A percentile compares a stretch with the other conserved stretches of the same genome.
phyloP scores from a whole-genome alignment of 2,329 filamentous ascomycete species.

The Fusarium poae region DNA sequence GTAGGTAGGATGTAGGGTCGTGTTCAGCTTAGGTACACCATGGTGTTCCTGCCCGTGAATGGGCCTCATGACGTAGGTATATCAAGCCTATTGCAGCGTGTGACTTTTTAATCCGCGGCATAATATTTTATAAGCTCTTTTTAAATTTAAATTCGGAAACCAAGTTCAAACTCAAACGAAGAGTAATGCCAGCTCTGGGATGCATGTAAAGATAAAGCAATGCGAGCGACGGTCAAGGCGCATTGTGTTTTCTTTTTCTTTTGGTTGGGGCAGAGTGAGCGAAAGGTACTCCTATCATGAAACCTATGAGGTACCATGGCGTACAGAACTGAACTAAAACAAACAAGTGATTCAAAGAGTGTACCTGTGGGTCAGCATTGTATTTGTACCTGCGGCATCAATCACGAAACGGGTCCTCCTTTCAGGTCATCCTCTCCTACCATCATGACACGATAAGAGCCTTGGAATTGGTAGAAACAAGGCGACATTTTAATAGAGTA shows the following conservation, averaged over 20 bases:
- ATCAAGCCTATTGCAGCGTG: constrained; percentile 14
- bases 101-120: neutral
- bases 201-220: neutral
- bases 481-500: neutral
- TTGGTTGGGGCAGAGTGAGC: constrained; percentile 8
- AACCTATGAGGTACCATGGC: constrained; percentile 12
- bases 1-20: constrained; percentile 34
- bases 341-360: neutral
- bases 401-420: constrained; percentile 26
- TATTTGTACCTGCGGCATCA: constrained; percentile 22
- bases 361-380: constrained; percentile 22
- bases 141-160: neutral
- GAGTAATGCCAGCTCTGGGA: neutral
- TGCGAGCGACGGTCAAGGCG: neutral
- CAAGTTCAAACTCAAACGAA: neutral
- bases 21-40: constrained; percentile 8
- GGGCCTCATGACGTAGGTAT: constrained; percentile 41
- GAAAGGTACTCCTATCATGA: constrained; percentile 19
- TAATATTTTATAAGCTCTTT: neutral
- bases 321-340: neutral
- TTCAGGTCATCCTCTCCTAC: constrained; percentile 19
- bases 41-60: constrained; percentile 25
- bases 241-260: constrained; percentile 9
- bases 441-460: constrained; percentile 23
- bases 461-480: neutral